A percentile compares a stretch with the other conserved stretches of the same genome.
These are phyloP conservation scores for Peniophora sp. DNA, from an alignment of 1,284 basidiomycete species.

Conservation along the genomic window DNA sequence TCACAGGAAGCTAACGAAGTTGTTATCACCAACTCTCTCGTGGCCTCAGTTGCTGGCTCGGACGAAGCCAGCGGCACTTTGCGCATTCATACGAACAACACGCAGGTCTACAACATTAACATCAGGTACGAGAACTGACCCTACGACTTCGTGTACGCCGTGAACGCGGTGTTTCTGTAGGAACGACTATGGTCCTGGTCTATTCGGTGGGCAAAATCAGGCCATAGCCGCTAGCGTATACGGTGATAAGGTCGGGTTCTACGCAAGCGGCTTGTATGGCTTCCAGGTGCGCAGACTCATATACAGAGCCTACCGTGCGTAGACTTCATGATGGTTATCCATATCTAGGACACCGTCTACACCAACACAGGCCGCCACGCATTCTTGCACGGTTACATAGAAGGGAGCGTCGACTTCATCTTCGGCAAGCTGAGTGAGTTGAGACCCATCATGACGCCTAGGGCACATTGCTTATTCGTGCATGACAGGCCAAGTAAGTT, in stretches of 20 bases:
- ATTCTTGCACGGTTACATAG: conserved; percentile 19
- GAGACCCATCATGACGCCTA: background rate
- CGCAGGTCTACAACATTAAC: conserved; percentile 49
- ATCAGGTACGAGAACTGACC: conserved; percentile 27
- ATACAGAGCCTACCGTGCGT: too few species aligned
- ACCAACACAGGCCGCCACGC: conserved; percentile 35
- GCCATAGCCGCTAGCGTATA: conserved; percentile 49
- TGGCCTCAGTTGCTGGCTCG: conserved; percentile 36
- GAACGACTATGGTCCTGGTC: conserved; percentile 42
- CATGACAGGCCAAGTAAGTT: conserved; percentile 18
- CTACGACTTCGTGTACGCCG: too few species aligned
- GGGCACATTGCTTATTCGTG: background rate
- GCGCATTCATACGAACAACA: conserved; percentile 42
- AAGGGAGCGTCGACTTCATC: conserved; percentile 52
- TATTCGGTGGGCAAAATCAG: conserved; percentile 19
- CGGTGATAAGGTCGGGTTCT: conserved; percentile 32
- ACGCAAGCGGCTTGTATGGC: conserved; percentile 22
- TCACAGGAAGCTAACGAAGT: conserved; percentile 31
- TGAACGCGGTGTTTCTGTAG: too few species aligned
- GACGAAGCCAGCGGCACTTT: conserved; percentile 48
- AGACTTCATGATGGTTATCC: background rate
- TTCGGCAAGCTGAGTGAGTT: conserved; percentile 27
- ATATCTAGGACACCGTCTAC: conserved; percentile 24
- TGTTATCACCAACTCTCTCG: conserved; percentile 32
- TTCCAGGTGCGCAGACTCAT: too few species aligned